phyloP scores from a whole-genome alignment of 768 basidiomycete genomes.

The Tricholoma flavovirens region DNA sequence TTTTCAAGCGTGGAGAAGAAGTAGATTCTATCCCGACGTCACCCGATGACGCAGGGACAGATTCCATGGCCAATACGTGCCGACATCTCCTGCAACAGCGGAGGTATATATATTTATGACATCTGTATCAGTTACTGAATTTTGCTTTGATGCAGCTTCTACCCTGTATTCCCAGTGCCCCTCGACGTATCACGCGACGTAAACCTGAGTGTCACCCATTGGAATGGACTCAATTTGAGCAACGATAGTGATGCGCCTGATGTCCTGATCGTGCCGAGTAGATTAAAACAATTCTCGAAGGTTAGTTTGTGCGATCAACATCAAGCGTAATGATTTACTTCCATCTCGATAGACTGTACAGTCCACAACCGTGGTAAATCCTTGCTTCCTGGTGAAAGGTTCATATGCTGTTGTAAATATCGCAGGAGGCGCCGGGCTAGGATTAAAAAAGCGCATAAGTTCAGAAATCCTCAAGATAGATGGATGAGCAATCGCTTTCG shows the following conservation, averaged over 20 bases:
- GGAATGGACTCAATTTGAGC: constrained; percentile 34
- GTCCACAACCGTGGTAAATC: constrained; percentile 76
- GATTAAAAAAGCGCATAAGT: constrained; percentile 28
- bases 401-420: constrained; percentile 46
- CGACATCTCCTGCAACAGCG: constrained; percentile 83
- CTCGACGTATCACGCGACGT: constrained; percentile 69
- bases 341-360: constrained; percentile 57
- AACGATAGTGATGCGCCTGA: constrained; percentile 59
- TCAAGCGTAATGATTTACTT: background rate
- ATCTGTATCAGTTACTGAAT: background rate
- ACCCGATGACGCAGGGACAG: constrained; percentile 44
- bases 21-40: constrained; percentile 40
- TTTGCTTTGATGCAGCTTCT: constrained; percentile 58
- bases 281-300: constrained; percentile 87
- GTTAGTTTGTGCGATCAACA: constrained; percentile 30
- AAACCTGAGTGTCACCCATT: constrained; percentile 87
- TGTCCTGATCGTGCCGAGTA: constrained; percentile 82
- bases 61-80: constrained; percentile 74
- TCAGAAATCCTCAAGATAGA: constrained; percentile 29
- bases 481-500: constrained; percentile 4
- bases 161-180: constrained; percentile 90
- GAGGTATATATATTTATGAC: constrained; percentile 43
- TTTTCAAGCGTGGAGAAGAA: constrained; percentile 61
- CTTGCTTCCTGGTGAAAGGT: constrained; percentile 66
- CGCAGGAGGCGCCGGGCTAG: constrained; percentile 16